These are phyloP conservation scores for Phytopythium mirpurense DNA, from an alignment of 352 stramenopile genomes.

Conservation along the genomic window DNA sequence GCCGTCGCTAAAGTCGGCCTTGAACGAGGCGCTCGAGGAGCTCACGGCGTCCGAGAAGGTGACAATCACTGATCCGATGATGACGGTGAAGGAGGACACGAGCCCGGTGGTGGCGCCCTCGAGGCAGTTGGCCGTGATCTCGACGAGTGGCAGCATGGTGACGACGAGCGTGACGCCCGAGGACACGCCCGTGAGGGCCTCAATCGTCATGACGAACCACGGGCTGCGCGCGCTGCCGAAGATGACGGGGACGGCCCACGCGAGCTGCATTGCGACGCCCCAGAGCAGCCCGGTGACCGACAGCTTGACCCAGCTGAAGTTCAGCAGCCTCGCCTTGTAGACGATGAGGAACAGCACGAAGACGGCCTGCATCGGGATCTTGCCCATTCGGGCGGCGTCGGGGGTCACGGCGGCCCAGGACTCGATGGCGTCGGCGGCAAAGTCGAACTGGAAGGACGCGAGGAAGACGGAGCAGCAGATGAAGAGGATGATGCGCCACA, in stretches of 20 bases:
- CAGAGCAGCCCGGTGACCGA: slow-evolving; percentile 38
- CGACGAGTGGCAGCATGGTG: slow-evolving; percentile 54
- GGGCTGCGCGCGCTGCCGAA: slow-evolving; percentile 34
- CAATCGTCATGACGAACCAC: slow-evolving; percentile 44
- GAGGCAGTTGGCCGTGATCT: slow-evolving; percentile 70
- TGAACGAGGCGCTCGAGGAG: slow-evolving; percentile 33
- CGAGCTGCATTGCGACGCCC: slow-evolving; percentile 25
- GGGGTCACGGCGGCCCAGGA: slow-evolving; percentile 42
- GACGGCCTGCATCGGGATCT: slow-evolving; percentile 42
- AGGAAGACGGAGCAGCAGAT: slow-evolving; percentile 58
- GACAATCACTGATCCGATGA: slow-evolving; percentile 56
- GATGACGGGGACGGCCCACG: slow-evolving; percentile 39
- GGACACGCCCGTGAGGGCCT: slow-evolving; percentile 38
- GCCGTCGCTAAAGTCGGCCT: slow-evolving; percentile 26
- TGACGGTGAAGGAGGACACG: slow-evolving; percentile 50
- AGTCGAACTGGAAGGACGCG: slow-evolving; percentile 60
- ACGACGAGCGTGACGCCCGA: slow-evolving; percentile 36
- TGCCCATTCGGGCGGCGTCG: slow-evolving; percentile 26
- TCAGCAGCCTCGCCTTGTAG: slow-evolving; percentile 58
- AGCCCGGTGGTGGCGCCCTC: slow-evolving; percentile 66
- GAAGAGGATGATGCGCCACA: slow-evolving; percentile 72
- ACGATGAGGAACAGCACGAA: slow-evolving; percentile 39
- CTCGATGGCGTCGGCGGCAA: slow-evolving; percentile 35
- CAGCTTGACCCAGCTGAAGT: slow-evolving; percentile 68
- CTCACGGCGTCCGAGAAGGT: slow-evolving; percentile 58